Base-by-base conservation (phyloP, 768 basidiomycete genomes). In the Scleroderma bovista region DNA sequence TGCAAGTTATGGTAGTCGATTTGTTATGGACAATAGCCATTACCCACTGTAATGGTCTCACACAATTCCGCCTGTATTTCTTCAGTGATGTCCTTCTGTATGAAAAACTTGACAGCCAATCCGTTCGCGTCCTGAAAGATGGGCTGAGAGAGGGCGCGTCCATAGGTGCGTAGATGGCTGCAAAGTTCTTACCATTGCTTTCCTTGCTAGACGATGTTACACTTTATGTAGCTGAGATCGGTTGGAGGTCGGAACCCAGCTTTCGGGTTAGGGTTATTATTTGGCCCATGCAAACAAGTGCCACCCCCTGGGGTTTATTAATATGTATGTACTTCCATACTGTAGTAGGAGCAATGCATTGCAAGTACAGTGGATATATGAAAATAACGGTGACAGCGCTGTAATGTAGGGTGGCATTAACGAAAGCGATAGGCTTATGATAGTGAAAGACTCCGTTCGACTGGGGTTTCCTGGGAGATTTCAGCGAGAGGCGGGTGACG, bases 101-200 rank as follows among this genome's bases (percentile, higher is more conserved):
- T 78, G 64, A 90, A 91, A 62, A 91, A 91, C 60, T 90, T 91
- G 74, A 88, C 68, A 3, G 86, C 77, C 46, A 86, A 65, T 34
- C 81, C 82, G 59, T 76, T 79, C 53, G 57, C 64, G 57, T 86
- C 86, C 63, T 87, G 84, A 50, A 89, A 89, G 51, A 88, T 80
- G 42, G 82, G 80, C 84, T 87, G 52, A 15, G 22, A 45, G 37
- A 24, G 20, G 26, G 15, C 7, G 36, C 24, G 22, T 36, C 20
- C 31, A 11, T 8, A 47, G 19, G n/a, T 11, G 48, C n/a, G 34
- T 11, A 45, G 13, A 15, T 32, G 32, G 19, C 36, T 5, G 20
- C 40, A 26, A 44, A 44, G 23, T 23, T 43, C 63, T 54, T 41
- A 64, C 63, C 63, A 65, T 65, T 26, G 41, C 46, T 24, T 36